phyloP scores from a whole-genome alignment of 331 rosid species.

The Rhamnella rubrinervis region DNA sequence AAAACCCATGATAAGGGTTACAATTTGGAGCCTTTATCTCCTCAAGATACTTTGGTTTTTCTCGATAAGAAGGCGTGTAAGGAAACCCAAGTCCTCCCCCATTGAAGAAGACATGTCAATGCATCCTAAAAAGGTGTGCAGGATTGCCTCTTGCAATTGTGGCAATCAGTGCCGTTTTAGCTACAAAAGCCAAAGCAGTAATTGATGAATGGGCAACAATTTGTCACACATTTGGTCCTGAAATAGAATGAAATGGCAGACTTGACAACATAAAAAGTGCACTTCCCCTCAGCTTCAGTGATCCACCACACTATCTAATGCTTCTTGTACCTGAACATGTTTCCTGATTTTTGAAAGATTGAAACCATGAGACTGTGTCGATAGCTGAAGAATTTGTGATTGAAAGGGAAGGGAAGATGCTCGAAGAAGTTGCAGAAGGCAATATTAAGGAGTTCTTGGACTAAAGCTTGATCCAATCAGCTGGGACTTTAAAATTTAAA shows the following conservation, averaged over 20 bases:
- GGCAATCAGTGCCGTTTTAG: conserved; percentile 51
- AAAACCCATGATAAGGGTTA: conserved; percentile 33
- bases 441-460: no score
- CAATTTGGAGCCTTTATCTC: conserved; percentile 41
- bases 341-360: conserved; percentile 40
- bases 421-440: no score
- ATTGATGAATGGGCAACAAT: conserved; percentile 53
- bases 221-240: conserved; percentile 39
- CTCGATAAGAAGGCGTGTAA: conserved; percentile 48
- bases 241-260: conserved; percentile 37
- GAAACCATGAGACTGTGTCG: conserved; percentile 54
- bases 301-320: conserved; percentile 62
- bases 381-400: conserved; percentile 60
- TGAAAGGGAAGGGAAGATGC: conserved; percentile 38
- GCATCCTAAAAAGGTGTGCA: conserved; percentile 41
- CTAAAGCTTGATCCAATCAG: no score
- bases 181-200: conserved; percentile 39
- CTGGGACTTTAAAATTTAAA: background rate
- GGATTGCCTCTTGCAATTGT: conserved; percentile 71
- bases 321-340: conserved; percentile 53
- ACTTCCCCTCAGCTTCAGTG: conserved; percentile 49
- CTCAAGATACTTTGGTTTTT: conserved; percentile 51
- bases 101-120: conserved; percentile 30
- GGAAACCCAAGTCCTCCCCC: conserved; percentile 34
- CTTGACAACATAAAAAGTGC: conserved; percentile 49